Percentiles rank a stretch among this genome's conserved stretches.
Evolutionary conservation across 2,329 filamentous ascomycete species (phyloP).

Genomic region (Penicillium sp.): DNA sequence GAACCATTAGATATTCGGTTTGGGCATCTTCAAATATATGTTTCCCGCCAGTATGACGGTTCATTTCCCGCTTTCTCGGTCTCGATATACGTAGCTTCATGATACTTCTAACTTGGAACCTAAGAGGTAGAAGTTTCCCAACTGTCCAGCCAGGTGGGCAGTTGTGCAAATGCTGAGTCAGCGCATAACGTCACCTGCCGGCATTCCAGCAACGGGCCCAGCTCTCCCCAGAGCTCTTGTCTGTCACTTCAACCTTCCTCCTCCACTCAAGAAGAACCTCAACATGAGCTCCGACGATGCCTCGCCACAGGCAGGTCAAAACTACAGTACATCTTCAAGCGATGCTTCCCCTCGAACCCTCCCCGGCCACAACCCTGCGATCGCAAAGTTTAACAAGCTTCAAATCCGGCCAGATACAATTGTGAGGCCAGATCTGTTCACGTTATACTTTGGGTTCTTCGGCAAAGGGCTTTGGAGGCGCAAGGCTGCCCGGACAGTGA

Average conservation of each 20-base stretch:
- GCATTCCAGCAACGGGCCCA: background rate
- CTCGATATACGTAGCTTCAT: background rate
- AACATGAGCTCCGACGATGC: constrained; percentile 30
- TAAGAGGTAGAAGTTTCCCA: background rate
- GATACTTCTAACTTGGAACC: background rate
- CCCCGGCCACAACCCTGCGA: constrained; percentile 10
- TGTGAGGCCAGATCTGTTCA: constrained; percentile 26
- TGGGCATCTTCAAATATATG: too few species aligned
- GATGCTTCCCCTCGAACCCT: constrained; percentile 1
- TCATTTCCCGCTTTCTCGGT: background rate
- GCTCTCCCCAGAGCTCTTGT: background rate
- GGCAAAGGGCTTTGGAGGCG: constrained; percentile 22
- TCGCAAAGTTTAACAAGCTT: constrained; percentile 18
- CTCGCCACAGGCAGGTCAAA: constrained; percentile 18
- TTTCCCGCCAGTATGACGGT: too few species aligned
- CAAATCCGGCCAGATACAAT: constrained; percentile 28
- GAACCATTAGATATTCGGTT: background rate
- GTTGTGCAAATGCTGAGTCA: constrained; percentile 12
- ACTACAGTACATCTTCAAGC: constrained; percentile 1
- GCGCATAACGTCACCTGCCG: constrained; percentile 14
- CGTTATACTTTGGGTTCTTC: constrained; percentile 30
- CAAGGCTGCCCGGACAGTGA: constrained; percentile 2
- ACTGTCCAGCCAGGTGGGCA: too few species aligned
- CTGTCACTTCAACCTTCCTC: background rate
- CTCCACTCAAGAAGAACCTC: background rate